Evolutionary conservation across 1,284 basidiomycete species (phyloP), one percentile per base, ranked within the genome.

Genomic region (Cryptococcus sp.): DNA sequence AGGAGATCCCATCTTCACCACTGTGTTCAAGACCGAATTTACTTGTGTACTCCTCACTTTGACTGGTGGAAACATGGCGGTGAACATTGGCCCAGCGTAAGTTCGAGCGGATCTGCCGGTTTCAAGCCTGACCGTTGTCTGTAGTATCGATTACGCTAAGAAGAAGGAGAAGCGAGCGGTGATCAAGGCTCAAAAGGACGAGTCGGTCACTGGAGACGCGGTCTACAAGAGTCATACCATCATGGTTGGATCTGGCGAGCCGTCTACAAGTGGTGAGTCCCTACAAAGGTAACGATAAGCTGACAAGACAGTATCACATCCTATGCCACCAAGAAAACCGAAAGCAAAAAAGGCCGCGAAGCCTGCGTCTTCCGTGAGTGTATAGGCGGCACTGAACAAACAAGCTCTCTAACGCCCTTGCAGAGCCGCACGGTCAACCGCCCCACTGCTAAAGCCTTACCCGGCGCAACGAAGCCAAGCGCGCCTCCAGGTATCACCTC

Each of bases 11-110:
- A 82, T 98, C 50, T 83, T 99, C 70, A 89, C 86, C 61, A 93
- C 91, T 68, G 83, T 87, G 66, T 95, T 99, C 85, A 99, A 99
- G 85, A 99, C 96, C 0, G 96, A 99, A 76, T 82, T 99, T 52
- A 83, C 87, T 10, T 85, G 91, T 13, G 87, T 89, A 67, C 83
- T 99, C 45, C 80, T 94, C 58, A 88, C 89, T 64, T 79, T 91
- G 58, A 92, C 91, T 1, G 87, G 87, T 68, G 91, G 87, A 2
- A 87, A 85, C 58, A 83, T 93, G 59, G 87, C 81, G 58, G 81
- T 99, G 38, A 78, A 85, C 46, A 86, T 95, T 65, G 85, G 84
- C 0, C 87, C 91, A 22, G 84, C 82, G 90, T 94, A 73, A 69
- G 89, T 80, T 39, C 29, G 20, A 34, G 13, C 45, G n/a, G 16